These are phyloP conservation scores for Panaeolus papilionaceus DNA, from an alignment of 768 basidiomycete species.

Conservation along the genomic window DNA sequence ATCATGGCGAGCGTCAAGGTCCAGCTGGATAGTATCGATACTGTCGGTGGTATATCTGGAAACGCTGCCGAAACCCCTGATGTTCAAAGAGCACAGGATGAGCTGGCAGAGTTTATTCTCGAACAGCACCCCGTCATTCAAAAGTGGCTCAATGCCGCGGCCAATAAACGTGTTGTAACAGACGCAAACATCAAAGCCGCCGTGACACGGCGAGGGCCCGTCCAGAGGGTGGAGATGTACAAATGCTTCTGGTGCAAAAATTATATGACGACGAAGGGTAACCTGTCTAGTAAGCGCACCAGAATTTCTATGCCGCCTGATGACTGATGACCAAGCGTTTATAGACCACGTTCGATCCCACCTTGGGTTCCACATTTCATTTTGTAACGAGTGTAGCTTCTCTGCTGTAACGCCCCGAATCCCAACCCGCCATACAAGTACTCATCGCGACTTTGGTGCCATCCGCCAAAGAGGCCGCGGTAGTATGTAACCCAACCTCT, in stretches of 20 bases:
- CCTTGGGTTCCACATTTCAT: constrained; percentile 10
- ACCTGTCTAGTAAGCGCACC: neutral
- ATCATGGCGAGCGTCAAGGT: neutral
- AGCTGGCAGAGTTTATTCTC: neutral
- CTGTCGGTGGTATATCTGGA: constrained; percentile 1
- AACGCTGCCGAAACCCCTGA: neutral
- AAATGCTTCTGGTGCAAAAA: constrained; percentile 1
- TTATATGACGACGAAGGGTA: constrained; percentile 8
- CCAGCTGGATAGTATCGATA: constrained; percentile 2
- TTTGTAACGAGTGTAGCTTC: neutral
- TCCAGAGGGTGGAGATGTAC: neutral
- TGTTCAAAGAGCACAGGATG: neutral
- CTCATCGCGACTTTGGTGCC: neutral
- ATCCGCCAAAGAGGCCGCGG: constrained; percentile 4
- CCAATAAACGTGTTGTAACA: neutral
- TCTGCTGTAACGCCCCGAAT: constrained; percentile 6
- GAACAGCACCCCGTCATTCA: neutral
- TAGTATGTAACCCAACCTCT: constrained; percentile 1
- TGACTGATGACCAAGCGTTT: neutral
- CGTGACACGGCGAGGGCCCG: constrained; percentile 1
- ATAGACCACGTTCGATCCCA: constrained; percentile 12
- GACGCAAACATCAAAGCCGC: constrained; percentile 2
- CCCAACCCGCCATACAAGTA: neutral
- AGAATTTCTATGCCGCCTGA: neutral
- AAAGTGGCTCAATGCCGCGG: neutral